phyloP scores from a whole-genome alignment of 2,329 filamentous ascomycete genomes.

The Trichophyton rubrum region DNA sequence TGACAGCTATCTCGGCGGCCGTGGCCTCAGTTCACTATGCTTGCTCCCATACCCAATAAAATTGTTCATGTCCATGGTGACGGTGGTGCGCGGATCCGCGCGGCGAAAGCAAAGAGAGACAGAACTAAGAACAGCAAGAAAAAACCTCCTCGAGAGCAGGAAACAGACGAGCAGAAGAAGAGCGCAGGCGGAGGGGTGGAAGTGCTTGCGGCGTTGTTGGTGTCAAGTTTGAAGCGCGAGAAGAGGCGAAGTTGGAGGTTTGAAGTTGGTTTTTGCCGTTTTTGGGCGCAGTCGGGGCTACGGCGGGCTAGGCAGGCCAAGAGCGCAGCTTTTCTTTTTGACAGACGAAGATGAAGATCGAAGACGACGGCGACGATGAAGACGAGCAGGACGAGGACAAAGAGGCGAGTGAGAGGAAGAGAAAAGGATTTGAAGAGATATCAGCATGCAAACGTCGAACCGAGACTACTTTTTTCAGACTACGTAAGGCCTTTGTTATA shows the following conservation, averaged over 20 bases:
- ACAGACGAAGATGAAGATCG: neutral
- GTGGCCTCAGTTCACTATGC: neutral
- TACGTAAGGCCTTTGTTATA: slow-evolving; percentile 47
- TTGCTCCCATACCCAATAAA: slow-evolving; percentile 34
- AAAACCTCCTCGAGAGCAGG: neutral
- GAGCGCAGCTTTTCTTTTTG: neutral
- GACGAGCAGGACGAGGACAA: neutral
- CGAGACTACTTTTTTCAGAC: slow-evolving; percentile 85
- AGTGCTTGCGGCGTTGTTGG: slow-evolving; percentile 11
- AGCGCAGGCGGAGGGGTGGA: neutral
- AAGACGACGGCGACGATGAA: neutral
- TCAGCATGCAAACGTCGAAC: slow-evolving; percentile 57
- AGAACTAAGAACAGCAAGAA: neutral
- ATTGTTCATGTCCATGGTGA: slow-evolving; percentile 39
- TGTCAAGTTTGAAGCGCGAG: slow-evolving; percentile 8
- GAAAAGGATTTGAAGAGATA: neutral
- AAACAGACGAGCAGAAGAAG: neutral
- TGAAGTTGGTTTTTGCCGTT: slow-evolving; percentile 9
- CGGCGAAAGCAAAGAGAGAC: slow-evolving; percentile 10
- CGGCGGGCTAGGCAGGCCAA: slow-evolving; percentile 14
- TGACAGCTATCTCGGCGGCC: slow-evolving; percentile 7
- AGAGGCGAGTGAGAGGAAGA: neutral
- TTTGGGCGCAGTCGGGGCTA: slow-evolving; percentile 18
- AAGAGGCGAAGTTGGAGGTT: slow-evolving; percentile 5
- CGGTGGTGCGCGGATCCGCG: slow-evolving; percentile 23